These are phyloP conservation scores for Coniochaeta sp. DNA, from an alignment of 2,329 filamentous ascomycete genomes.

Conservation along the genomic window DNA sequence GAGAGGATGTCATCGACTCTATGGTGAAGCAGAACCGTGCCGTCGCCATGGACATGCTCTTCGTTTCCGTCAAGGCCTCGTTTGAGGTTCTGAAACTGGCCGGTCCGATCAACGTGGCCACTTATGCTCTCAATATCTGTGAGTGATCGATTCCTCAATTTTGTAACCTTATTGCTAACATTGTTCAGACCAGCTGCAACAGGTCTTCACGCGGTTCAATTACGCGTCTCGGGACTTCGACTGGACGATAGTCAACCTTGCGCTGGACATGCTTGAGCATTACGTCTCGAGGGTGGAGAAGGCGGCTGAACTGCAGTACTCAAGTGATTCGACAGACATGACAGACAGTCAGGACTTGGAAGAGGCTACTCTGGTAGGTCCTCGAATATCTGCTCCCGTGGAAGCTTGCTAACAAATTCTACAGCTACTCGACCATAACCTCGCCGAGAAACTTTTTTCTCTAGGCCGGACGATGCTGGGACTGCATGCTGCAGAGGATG, in stretches of 20 bases:
- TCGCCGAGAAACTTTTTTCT: constrained; percentile 39
- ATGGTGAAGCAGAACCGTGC: constrained; percentile 46
- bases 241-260: constrained; percentile 37
- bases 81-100: constrained; percentile 43
- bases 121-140: constrained; percentile 41
- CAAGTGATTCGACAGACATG: constrained; percentile 19
- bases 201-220: constrained; percentile 42
- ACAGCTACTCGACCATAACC: constrained; percentile 39
- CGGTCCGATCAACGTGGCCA: constrained; percentile 35
- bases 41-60: constrained; percentile 44
- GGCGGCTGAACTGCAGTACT: constrained; percentile 30
- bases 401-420: not conserved
- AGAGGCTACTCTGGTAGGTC: constrained; percentile 36
- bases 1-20: constrained; percentile 35
- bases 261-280: constrained; percentile 38
- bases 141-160: constrained; percentile 8
- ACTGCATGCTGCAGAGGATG: constrained; percentile 12
- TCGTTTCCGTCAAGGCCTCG: constrained; percentile 39
- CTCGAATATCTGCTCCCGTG: constrained; percentile 1
- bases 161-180: constrained; percentile 7
- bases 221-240: constrained; percentile 33
- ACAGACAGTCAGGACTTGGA: constrained; percentile 30
- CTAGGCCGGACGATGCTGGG: constrained; percentile 23
- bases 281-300: constrained; percentile 38
- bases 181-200: constrained; percentile 36